Conservation (phyloP, 116 monocot genomes). For the Trichopus zeylanicus region DNA sequence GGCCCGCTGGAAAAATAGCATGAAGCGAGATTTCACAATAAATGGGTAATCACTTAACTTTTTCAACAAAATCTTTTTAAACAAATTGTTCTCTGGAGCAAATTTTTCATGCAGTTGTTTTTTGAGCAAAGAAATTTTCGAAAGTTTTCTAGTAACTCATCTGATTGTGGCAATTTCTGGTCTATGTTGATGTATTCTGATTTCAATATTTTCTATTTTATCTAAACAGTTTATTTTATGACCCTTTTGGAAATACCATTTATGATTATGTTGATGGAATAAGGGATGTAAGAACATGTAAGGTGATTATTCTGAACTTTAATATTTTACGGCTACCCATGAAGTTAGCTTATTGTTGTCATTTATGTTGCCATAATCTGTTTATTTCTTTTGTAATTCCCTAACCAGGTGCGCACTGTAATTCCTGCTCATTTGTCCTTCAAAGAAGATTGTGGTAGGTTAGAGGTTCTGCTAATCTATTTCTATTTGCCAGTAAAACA, state of each 20-base stretch:
- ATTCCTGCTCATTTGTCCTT: constrained; percentile 74
- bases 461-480: background rate
- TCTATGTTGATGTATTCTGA: constrained; percentile 5
- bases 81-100: no score
- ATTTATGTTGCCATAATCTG: background rate
- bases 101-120: background rate
- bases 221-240: constrained; percentile 74
- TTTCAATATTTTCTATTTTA: constrained; percentile 9
- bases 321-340: background rate
- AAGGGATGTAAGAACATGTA: constrained; percentile 47
- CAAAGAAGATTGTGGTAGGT: constrained; percentile 69
- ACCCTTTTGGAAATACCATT: constrained; percentile 47
- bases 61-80: background rate
- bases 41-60: constrained; percentile 45
- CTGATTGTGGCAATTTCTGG: background rate
- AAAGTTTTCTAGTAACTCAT: background rate
- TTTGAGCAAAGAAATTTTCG: background rate
- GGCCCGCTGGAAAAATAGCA: constrained; percentile 60
- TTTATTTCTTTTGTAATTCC: constrained; percentile 1
- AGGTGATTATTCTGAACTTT: constrained; percentile 32
- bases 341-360: background rate
- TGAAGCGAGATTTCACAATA: constrained; percentile 80
- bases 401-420: constrained; percentile 51
- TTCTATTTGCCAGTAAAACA: background rate
- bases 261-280: constrained; percentile 87